Evolutionary conservation across 495 filamentous ascomycete genomes (phyloP), one percentile per base, ranked within the genome.

Genomic region (Penicillium waksmanii): DNA sequence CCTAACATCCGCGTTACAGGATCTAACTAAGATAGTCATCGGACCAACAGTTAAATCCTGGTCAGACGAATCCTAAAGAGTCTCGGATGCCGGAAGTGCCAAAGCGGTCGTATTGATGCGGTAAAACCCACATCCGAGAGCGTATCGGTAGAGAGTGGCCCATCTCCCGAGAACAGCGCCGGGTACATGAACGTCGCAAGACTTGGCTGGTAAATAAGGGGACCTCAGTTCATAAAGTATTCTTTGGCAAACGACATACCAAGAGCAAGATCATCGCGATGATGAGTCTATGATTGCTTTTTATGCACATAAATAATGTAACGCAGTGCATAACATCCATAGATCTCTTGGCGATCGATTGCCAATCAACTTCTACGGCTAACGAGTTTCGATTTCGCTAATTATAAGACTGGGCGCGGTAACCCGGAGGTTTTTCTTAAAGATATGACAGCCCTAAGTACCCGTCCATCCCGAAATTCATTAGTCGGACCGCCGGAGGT

Each of bases 21-120:
- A 12, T 17, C 7, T 9, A 44, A 44, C 42, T 17, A 17, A 44
- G 42, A 19, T 8, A 44, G 17, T 44, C 7, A 12, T 19, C 13
- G 15, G 42, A 0, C 17, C 42, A 44, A 15, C 6, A 18, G 6
- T 44, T 17, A 5, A 44, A 21, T 19, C 42, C 42, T 17, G 40
- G 2, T 15, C n/a, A 15, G 40, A 17, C 42, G 3, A 44, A 7
- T 44, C 42, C 3, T 18, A 19, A 7, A 7, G 42, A 17, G 42
- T 18, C n/a, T 44, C 42, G 42, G 42, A 44, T 44, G 42, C 42
- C 42, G 42, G 42, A 44, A 13, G 42, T 44, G 17, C 42, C 17
- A 44, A 1, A 6, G 5, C 15, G 17, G 13, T 7, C n/a, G 42
- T 44, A 17, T 44, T 44, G 42, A 18, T 44, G 9, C 17, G 13